Conservation (phyloP, 164 flowering plant genomes). For the Pachysandra terminalis region DNA sequence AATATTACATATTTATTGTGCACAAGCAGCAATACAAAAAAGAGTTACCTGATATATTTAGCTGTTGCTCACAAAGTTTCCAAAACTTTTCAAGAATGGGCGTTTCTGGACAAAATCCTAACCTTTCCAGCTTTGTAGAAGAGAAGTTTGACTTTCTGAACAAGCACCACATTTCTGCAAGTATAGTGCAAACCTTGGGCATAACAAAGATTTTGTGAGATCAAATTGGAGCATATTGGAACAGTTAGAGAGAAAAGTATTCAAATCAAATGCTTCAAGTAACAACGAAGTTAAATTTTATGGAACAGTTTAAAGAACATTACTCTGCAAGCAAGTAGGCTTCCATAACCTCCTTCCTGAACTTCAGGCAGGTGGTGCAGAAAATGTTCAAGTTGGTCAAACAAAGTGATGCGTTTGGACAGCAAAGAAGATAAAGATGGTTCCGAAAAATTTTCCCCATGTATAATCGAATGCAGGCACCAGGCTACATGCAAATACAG, state of each 20-base stretch:
- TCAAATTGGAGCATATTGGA: conserved; percentile 6
- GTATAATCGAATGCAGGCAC: conserved; percentile 59
- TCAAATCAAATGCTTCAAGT: background rate
- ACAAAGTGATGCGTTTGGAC: conserved; percentile 61
- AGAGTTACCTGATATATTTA: conserved; percentile 60
- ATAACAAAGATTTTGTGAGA: conserved; percentile 17
- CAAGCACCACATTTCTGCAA: conserved; percentile 77
- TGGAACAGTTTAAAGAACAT: conserved; percentile 20
- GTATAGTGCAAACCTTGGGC: conserved; percentile 67
- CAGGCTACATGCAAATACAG: conserved; percentile 86
- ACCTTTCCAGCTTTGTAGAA: conserved; percentile 58
- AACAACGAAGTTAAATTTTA: background rate
- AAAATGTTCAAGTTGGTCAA: conserved; percentile 60
- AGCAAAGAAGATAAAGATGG: conserved; percentile 57
- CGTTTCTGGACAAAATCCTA: conserved; percentile 67
- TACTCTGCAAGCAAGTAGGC: conserved; percentile 74
- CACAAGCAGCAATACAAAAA: too few relatives aligned
- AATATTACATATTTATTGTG: too few relatives aligned
- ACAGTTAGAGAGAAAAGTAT: background rate
- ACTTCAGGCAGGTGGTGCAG: conserved; percentile 33
- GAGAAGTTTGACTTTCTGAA: conserved; percentile 63
- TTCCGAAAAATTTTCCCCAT: conserved; percentile 54
- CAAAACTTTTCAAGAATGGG: conserved; percentile 63
- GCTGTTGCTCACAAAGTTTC: conserved; percentile 77
- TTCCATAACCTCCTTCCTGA: conserved; percentile 35